A percentile compares a stretch with the other conserved stretches of the same genome.
Evolutionary conservation across 495 filamentous ascomycete genomes (phyloP).

Genomic region (Hypoxylon fuscum): DNA sequence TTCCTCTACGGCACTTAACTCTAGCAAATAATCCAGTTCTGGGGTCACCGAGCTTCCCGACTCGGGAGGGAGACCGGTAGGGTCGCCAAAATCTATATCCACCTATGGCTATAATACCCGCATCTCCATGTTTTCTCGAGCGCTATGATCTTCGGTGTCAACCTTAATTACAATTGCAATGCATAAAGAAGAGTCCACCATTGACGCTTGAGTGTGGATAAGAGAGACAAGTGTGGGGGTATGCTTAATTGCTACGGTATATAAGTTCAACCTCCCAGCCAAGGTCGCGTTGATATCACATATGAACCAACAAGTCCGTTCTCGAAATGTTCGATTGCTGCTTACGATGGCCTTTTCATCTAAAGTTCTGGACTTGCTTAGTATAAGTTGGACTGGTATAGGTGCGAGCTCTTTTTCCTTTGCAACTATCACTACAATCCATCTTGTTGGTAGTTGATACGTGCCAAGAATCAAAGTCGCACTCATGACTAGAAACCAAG

Average conservation of each 20-base stretch:
- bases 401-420: background rate
- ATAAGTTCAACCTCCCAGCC: background rate
- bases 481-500: background rate
- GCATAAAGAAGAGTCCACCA: background rate
- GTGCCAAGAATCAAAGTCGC: background rate
- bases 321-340: background rate
- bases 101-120: no score
- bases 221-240: constrained; percentile 4
- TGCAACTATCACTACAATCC: background rate
- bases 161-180: background rate
- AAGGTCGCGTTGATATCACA: background rate
- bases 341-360: background rate
- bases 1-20: constrained; percentile 1
- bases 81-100: constrained; percentile 11
- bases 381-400: background rate
- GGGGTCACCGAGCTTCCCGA: constrained; percentile 16
- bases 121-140: background rate
- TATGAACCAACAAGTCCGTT: background rate
- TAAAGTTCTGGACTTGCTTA: background rate
- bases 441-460: background rate
- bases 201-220: background rate
- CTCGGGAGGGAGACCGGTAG: background rate
- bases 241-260: constrained; percentile 1
- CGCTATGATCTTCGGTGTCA: constrained; percentile 10
- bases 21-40: constrained; percentile 2